Conservation (phyloP, 768 basidiomycete species). For the Postia placenta region DNA sequence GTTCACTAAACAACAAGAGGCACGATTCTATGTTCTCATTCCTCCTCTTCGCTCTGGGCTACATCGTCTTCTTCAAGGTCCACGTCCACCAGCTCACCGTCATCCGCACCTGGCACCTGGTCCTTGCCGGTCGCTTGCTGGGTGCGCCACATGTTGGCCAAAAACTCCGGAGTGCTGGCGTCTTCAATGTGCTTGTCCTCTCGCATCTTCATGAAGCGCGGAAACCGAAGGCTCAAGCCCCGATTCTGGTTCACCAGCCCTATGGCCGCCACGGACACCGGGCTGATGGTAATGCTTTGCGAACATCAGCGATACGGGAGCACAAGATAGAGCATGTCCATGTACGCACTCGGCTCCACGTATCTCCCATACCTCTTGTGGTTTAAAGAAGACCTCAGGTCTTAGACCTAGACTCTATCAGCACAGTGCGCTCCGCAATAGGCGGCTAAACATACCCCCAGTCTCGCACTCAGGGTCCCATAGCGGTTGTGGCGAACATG, state of each 20-base stretch:
- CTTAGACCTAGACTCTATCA: conserved; percentile 39
- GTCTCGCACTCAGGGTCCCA: conserved; percentile 54
- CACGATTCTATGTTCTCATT: too few relatives aligned
- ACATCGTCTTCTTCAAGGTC: conserved; percentile 28
- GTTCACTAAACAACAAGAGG: too few relatives aligned
- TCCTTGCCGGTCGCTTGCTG: conserved; percentile 44
- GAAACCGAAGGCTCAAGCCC: conserved; percentile 84
- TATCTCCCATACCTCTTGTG: conserved; percentile 86
- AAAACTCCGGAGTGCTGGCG: conserved; percentile 65
- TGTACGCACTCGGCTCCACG: conserved; percentile 55
- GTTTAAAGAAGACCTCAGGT: conserved; percentile 66
- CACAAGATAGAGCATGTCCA: conserved; percentile 22
- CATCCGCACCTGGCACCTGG: conserved; percentile 40
- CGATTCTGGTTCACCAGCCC: conserved; percentile 49
- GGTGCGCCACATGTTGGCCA: conserved; percentile 61
- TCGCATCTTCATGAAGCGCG: conserved; percentile 69
- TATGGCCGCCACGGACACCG: conserved; percentile 75
- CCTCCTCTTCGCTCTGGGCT: conserved; percentile 17
- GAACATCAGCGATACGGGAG: conserved; percentile 6
- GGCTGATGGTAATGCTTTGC: conserved; percentile 72
- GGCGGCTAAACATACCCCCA: conserved; percentile 43
- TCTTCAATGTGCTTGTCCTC: conserved; percentile 71
- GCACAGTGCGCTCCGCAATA: background rate
- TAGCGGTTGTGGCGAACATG: conserved; percentile 43
- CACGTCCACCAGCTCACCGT: conserved; percentile 56